Conservation (phyloP, 1,284 basidiomycete species). For the Rhodotorula glutinis region DNA sequence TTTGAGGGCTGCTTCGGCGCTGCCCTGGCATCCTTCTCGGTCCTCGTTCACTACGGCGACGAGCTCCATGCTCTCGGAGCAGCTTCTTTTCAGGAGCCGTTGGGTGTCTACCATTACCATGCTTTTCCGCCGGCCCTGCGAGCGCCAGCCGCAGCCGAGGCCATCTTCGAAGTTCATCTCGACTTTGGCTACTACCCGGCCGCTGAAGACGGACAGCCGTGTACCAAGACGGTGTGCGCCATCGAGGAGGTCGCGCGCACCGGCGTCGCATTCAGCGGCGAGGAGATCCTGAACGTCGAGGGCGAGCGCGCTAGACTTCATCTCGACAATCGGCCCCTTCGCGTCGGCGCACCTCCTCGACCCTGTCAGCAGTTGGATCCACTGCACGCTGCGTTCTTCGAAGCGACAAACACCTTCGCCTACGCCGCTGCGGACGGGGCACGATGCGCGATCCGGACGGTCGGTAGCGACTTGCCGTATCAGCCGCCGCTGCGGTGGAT, state of each 20-base stretch:
- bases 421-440: background rate
- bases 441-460: background rate
- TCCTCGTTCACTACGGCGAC: background rate
- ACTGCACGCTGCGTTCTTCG: background rate
- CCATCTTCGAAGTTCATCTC: background rate
- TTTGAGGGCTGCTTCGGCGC: background rate
- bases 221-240: background rate
- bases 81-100: background rate
- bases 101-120: background rate
- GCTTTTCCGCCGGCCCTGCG: background rate
- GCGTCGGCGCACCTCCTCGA: background rate
- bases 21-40: background rate
- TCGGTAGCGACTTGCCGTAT: background rate
- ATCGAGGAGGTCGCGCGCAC: background rate
- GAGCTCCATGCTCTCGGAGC: background rate
- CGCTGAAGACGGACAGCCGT: background rate
- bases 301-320: background rate
- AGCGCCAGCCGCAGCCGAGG: background rate
- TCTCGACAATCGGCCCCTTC: background rate
- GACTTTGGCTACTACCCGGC: background rate
- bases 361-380: background rate
- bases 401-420: background rate
- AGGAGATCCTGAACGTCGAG: background rate
- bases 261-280: background rate
- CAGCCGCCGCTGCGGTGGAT: background rate